Conservation (phyloP, 148 eudicot species). For the Pharnaceum exiguum region DNA sequence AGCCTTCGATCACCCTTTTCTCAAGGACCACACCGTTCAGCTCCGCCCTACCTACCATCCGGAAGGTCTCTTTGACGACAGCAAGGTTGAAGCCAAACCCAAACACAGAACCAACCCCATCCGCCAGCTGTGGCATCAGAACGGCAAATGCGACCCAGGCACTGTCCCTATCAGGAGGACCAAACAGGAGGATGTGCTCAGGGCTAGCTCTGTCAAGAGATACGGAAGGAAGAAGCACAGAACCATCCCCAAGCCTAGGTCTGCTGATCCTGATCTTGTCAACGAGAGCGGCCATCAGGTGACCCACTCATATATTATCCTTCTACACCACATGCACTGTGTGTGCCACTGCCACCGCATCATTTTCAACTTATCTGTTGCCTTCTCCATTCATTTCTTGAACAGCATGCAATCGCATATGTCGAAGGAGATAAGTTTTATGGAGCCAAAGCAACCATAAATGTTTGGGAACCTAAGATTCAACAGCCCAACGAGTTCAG, state of each 20-base stretch:
- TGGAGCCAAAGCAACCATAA: conserved; percentile 93
- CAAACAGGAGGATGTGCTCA: conserved; percentile 67
- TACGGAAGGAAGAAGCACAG: conserved; percentile 81
- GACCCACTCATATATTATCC: not conserved
- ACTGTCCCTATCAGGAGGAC: conserved; percentile 91
- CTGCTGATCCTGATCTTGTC: conserved; percentile 90
- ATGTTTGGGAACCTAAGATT: conserved; percentile 94
- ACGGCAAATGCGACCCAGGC: conserved; percentile 65
- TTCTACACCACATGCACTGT: not conserved
- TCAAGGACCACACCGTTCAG: conserved; percentile 89
- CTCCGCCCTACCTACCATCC: conserved; percentile 76
- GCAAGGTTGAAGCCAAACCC: conserved; percentile 35
- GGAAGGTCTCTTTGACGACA: conserved; percentile 66
- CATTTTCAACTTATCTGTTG: not conserved
- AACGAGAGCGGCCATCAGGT: conserved; percentile 97
- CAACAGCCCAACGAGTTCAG: conserved; percentile 97
- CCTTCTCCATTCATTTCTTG: not conserved
- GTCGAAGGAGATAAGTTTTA: conserved; percentile 92
- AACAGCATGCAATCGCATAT: conserved; percentile 93
- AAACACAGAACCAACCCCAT: conserved; percentile 28
- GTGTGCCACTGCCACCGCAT: not conserved
- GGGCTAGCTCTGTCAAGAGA: conserved; percentile 81
- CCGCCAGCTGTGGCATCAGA: conserved; percentile 76
- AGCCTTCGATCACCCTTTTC: conserved; percentile 91
- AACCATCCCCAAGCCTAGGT: conserved; percentile 66